Conservation (phyloP, 73 alveolate species). For the Paramecium biaurelia region DNA sequence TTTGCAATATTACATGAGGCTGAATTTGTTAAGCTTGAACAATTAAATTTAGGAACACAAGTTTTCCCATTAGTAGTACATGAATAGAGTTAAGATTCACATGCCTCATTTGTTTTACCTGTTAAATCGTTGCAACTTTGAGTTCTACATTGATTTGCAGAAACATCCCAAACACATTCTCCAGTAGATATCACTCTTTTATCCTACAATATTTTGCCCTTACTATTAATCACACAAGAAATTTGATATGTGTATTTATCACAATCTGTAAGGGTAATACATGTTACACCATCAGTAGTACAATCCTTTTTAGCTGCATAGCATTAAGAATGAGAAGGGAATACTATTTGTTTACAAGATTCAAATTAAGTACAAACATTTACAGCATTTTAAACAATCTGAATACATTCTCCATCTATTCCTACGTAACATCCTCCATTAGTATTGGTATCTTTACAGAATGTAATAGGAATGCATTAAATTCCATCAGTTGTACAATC, state of each 20-base stretch:
- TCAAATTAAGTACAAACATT: neutral
- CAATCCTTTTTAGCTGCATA: neutral
- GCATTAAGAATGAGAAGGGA: neutral
- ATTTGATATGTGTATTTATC: neutral
- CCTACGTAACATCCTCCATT: neutral
- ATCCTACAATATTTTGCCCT: neutral
- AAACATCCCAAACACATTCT: neutral
- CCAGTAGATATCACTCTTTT: neutral
- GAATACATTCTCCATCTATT: neutral
- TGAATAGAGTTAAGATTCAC: neutral
- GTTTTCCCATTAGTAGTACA: neutral
- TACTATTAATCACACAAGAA: neutral
- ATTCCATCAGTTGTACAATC: conserved; percentile 21
- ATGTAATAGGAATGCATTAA: neutral
- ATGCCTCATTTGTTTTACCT: neutral
- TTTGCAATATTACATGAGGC: neutral
- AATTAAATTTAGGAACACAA: neutral
- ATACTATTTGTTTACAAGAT: neutral
- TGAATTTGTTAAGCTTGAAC: neutral
- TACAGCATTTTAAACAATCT: neutral
- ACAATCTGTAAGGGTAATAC: neutral
- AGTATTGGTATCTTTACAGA: neutral
- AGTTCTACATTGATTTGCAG: neutral
- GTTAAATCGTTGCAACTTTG: neutral
- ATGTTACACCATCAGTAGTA: neutral